phyloP scores from a whole-genome alignment of 805 yeast genomes.

The Starmerella vaccinii region DNA sequence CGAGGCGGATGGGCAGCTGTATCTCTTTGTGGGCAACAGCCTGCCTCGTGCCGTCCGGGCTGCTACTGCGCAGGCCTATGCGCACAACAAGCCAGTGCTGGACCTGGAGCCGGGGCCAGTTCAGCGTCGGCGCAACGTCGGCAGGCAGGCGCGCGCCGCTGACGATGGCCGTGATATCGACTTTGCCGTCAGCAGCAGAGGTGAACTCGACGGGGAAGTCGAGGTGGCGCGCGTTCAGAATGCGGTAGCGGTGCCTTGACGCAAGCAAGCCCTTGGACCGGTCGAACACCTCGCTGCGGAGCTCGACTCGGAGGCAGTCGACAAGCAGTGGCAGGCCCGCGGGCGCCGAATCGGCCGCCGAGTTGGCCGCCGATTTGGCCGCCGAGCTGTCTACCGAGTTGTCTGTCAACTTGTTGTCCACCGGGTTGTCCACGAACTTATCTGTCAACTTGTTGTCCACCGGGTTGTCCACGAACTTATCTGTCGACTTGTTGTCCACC shows the following conservation, averaged over 20 bases:
- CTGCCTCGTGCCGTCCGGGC: slow-evolving; percentile 2
- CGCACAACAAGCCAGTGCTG: background rate
- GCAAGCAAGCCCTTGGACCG: background rate
- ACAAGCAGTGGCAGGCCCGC: background rate
- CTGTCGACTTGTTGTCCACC: no score
- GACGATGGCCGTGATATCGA: background rate
- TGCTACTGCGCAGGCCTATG: background rate
- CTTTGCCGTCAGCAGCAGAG: background rate
- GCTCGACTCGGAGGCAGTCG: background rate
- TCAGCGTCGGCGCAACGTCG: background rate
- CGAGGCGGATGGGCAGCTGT: background rate
- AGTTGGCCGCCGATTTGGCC: no score
- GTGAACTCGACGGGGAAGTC: background rate
- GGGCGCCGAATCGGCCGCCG: no score
- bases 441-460: no score
- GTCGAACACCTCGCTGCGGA: background rate
- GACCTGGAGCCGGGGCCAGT: background rate
- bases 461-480: no score
- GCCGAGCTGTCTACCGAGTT: no score
- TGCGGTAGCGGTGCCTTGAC: background rate
- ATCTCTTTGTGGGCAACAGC: background rate
- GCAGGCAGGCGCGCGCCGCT: slow-evolving; percentile 2
- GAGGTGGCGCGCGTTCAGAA: background rate
- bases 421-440: no score
- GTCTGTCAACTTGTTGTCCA: no score